These are phyloP conservation scores for Vigna mungo DNA, from an alignment of 306 rosid genomes.

Conservation along the genomic window DNA sequence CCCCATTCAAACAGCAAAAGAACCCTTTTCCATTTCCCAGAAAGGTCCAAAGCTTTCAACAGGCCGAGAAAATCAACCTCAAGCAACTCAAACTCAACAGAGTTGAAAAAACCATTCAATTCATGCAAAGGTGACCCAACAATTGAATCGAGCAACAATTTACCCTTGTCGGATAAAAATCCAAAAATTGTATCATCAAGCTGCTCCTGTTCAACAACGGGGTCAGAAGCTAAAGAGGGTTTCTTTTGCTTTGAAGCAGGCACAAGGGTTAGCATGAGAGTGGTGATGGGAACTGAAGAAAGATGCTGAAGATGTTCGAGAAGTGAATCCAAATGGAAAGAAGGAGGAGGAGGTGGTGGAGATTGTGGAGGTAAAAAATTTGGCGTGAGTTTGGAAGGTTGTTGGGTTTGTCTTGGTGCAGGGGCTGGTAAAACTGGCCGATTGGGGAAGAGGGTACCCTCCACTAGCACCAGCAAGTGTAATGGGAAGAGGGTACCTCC, in stretches of 20 bases:
- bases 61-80: slow-evolving; percentile 73
- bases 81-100: slow-evolving; percentile 64
- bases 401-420: slow-evolving; percentile 58
- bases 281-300: slow-evolving; percentile 56
- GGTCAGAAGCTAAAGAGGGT: slow-evolving; percentile 49
- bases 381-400: slow-evolving; percentile 64
- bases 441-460: slow-evolving; percentile 74
- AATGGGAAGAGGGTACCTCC: slow-evolving; percentile 53
- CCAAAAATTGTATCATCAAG: slow-evolving; percentile 45
- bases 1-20: slow-evolving; percentile 17
- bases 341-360: slow-evolving; percentile 54
- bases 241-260: slow-evolving; percentile 53
- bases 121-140: slow-evolving; percentile 61
- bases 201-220: slow-evolving; percentile 28
- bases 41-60: slow-evolving; percentile 80
- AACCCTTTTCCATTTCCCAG: slow-evolving; percentile 81
- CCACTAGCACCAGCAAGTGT: slow-evolving; percentile 55
- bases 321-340: slow-evolving; percentile 77
- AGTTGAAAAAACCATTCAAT: slow-evolving; percentile 63
- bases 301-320: slow-evolving; percentile 79
- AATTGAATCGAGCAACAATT: slow-evolving; percentile 70
- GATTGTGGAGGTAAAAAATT: slow-evolving; percentile 56
- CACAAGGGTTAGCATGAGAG: slow-evolving; percentile 48
- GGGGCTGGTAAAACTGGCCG: slow-evolving; percentile 64
- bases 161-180: slow-evolving; percentile 72